Evolutionary conservation across 495 filamentous ascomycete genomes (phyloP).

Genomic region (Xylaria intraflava): DNA sequence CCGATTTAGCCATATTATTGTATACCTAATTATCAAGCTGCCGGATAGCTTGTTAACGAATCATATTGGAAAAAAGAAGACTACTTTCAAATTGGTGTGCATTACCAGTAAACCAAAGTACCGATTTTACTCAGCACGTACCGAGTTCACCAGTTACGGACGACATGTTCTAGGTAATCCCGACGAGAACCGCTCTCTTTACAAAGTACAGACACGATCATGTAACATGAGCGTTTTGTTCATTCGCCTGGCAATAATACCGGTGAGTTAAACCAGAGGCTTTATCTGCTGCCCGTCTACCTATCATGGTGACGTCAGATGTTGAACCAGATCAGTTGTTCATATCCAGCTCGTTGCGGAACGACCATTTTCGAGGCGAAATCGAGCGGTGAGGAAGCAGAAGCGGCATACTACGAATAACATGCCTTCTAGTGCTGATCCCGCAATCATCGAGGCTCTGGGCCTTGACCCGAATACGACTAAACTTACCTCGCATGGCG

Average conservation of each 20-base stretch:
- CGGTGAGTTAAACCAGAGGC: not conserved
- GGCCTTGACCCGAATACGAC: slow-evolving; percentile 53
- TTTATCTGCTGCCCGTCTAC: not conserved
- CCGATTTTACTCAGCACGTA: too few relatives aligned
- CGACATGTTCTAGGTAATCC: too few relatives aligned
- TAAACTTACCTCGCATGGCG: slow-evolving; percentile 57
- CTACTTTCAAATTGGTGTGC: too few relatives aligned
- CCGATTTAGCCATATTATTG: too few relatives aligned
- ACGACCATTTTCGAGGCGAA: not conserved
- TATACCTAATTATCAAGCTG: too few relatives aligned
- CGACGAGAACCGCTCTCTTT: not conserved
- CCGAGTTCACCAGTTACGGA: too few relatives aligned
- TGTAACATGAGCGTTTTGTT: too few relatives aligned
- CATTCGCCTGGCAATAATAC: not conserved
- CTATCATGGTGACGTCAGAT: slow-evolving; percentile 2
- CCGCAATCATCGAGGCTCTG: slow-evolving; percentile 58
- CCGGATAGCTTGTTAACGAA: too few relatives aligned
- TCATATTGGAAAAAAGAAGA: too few relatives aligned
- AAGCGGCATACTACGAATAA: not conserved
- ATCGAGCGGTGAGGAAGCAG: not conserved
- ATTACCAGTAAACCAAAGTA: too few relatives aligned
- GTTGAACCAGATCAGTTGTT: not conserved
- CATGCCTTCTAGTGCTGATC: slow-evolving; percentile 44
- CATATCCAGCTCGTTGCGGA: not conserved
- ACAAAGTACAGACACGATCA: too few relatives aligned